Evolutionary conservation across 805 yeast genomes (phyloP).

Genomic region (Yarrowia keelungensis): DNA sequence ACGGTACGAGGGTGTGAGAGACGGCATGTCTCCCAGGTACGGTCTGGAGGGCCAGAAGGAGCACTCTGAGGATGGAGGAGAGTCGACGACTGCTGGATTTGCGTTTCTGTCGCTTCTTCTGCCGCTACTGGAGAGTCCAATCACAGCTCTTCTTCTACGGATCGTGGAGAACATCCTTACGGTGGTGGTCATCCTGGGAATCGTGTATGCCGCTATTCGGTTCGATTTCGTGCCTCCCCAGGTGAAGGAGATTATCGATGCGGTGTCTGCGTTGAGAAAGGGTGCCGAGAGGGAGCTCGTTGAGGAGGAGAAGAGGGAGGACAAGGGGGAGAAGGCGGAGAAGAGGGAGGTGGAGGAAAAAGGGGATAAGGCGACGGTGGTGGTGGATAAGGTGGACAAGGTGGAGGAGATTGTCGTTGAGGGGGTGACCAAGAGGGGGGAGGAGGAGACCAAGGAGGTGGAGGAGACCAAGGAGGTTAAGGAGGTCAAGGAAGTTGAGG

Average conservation of each 20-base stretch:
- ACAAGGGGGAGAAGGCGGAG: background rate
- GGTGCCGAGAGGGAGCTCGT: background rate
- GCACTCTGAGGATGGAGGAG: background rate
- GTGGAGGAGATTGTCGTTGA: background rate
- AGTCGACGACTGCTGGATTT: background rate
- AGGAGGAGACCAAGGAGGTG: background rate
- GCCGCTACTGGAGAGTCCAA: conserved; percentile 15
- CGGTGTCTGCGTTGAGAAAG: conserved; percentile 23
- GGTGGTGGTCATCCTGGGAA: conserved; percentile 47
- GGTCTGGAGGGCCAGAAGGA: conserved; percentile 1
- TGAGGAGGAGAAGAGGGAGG: background rate
- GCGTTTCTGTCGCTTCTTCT: background rate
- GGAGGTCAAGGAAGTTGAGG: background rate
- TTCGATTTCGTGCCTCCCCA: conserved; percentile 45
- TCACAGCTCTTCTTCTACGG: conserved; percentile 39
- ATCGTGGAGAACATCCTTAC: conserved; percentile 54
- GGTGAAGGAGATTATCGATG: conserved; percentile 43
- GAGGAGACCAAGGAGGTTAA: background rate
- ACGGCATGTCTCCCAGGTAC: conserved; percentile 17
- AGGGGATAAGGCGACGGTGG: background rate
- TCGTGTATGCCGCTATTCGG: conserved; percentile 46
- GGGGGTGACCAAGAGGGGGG: conserved; percentile 1
- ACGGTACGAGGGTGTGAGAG: background rate
- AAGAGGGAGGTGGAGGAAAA: background rate
- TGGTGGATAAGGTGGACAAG: conserved; percentile 8